Evolutionary conservation across 1,284 basidiomycete genomes (phyloP), one percentile per base, ranked within the genome.

Genomic region (Leccinum griseonigrum): DNA sequence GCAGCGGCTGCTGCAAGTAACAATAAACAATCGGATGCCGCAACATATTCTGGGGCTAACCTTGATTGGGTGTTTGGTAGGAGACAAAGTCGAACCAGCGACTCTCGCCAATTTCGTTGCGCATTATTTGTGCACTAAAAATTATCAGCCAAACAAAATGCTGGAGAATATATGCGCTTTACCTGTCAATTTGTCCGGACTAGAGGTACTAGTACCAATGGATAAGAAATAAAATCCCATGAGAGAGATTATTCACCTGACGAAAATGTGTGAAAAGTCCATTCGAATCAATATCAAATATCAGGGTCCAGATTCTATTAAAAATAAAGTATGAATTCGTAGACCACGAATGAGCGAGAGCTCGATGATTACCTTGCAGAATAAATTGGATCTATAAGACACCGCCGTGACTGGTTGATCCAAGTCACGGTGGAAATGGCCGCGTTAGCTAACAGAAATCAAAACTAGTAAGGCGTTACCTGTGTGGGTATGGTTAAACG

Each of bases 31-130:
- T 36, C 26, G 10, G 34, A 53, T 57, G 4, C 10, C 11, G 9
- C 8, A 54, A 14, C 22, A 46, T 9, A 43, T 31, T 29, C 52
- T 56, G 29, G 56, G 9, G 56, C 76, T 58, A 68, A 92, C 92
- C 92, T 83, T 94, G 90, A 66, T 91, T 87, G 13, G 94, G 91
- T 16, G 84, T 84, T 70, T 92, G 88, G 77, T 80, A 98, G 29
- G 91, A 94, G 60, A 98, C 96, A 71, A 98, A 98, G n/a, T 95
- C 95, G 71, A 97, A 98, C 5, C 94, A 94, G 61, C 93, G 88
- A 74, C 91, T 92, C 58, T 91, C 87, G 26, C 92, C 91, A 56
- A 71, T 79, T 67, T 95, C 90, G 70, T 95, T 95, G 26, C 93
- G 86, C 95, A 97, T 97, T 55, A 98, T 93, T 61, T 94, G 87